These are phyloP conservation scores for Ogataea thermomethanolica DNA, from an alignment of 805 yeast species.

Conservation along the genomic window DNA sequence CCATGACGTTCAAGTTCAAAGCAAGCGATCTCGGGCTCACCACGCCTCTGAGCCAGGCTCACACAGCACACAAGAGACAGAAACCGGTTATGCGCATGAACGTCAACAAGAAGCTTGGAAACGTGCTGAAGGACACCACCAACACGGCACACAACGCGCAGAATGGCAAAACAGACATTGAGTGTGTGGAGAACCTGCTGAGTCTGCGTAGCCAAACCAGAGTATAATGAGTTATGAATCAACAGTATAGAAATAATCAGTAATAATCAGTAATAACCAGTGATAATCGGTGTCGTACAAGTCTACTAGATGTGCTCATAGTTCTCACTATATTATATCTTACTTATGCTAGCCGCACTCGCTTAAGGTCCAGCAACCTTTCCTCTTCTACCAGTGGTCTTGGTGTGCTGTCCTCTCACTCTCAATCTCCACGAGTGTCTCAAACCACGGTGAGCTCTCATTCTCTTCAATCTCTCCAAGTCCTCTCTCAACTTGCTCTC, in stretches of 20 bases:
- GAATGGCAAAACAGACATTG: slow-evolving; percentile 21
- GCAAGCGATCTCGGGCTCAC: slow-evolving; percentile 32
- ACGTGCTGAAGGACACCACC: slow-evolving; percentile 24
- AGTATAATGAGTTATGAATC: slow-evolving; percentile 1
- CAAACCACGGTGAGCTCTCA: slow-evolving; percentile 99
- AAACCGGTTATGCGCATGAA: slow-evolving; percentile 31
- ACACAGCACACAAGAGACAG: slow-evolving; percentile 25
- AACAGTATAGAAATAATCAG: not conserved
- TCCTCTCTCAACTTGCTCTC: slow-evolving; percentile 99
- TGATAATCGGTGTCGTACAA: not conserved
- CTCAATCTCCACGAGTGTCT: slow-evolving; percentile 99
- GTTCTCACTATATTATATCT: slow-evolving; percentile 2
- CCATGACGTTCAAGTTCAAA: slow-evolving; percentile 38
- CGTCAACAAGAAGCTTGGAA: slow-evolving; percentile 14
- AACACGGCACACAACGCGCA: slow-evolving; percentile 15
- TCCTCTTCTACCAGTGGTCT: slow-evolving; percentile 98
- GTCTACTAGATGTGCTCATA: not conserved
- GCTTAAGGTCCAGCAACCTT: slow-evolving; percentile 42
- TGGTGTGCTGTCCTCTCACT: slow-evolving; percentile 99
- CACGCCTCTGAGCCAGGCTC: slow-evolving; percentile 22
- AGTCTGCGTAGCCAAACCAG: slow-evolving; percentile 30
- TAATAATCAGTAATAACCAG: not conserved
- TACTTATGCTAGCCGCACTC: slow-evolving; percentile 3
- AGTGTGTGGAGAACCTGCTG: slow-evolving; percentile 40
- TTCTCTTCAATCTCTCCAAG: slow-evolving; percentile 99